Evolutionary conservation across 2,329 filamentous ascomycete species (phyloP).

Genomic region (Calonectria pteridis): DNA sequence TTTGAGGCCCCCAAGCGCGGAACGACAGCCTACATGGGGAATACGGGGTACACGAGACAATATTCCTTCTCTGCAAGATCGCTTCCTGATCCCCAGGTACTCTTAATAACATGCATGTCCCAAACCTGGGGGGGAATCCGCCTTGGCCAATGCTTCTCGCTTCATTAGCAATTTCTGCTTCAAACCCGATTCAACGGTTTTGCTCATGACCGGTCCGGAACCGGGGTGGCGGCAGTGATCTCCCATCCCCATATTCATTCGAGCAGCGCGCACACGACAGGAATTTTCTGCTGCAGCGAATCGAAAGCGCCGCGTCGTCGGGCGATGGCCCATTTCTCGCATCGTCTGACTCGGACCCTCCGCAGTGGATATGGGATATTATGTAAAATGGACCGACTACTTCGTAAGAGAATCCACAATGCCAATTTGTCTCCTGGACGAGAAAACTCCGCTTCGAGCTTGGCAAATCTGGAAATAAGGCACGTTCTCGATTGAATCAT

Average conservation of each 20-base stretch:
- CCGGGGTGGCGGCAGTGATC: slow-evolving; percentile 5
- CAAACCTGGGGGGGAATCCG: background rate
- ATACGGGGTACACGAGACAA: background rate
- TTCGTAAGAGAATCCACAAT: slow-evolving; percentile 29
- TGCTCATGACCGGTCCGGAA: slow-evolving; percentile 8
- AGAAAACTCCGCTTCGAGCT: slow-evolving; percentile 4
- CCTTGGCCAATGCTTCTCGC: slow-evolving; percentile 19
- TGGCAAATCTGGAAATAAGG: background rate
- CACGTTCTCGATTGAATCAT: background rate
- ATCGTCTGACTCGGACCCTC: slow-evolving; percentile 25
- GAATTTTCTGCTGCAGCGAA: background rate
- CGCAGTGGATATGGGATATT: slow-evolving; percentile 22
- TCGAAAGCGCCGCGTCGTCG: slow-evolving; percentile 12
- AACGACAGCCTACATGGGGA: background rate
- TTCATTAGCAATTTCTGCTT: slow-evolving; percentile 16
- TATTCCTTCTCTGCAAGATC: background rate
- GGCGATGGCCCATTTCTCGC: slow-evolving; percentile 9
- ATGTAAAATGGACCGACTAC: slow-evolving; percentile 33
- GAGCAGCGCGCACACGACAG: background rate
- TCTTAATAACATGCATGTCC: background rate
- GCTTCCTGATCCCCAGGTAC: background rate
- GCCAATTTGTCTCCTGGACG: slow-evolving; percentile 7
- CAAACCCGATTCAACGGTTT: slow-evolving; percentile 3
- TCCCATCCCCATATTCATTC: background rate
- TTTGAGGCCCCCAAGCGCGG: background rate